Base-by-base conservation (phyloP, 176 grass and related monocot genomes). In the Cenchrus fungigraminus region DNA sequence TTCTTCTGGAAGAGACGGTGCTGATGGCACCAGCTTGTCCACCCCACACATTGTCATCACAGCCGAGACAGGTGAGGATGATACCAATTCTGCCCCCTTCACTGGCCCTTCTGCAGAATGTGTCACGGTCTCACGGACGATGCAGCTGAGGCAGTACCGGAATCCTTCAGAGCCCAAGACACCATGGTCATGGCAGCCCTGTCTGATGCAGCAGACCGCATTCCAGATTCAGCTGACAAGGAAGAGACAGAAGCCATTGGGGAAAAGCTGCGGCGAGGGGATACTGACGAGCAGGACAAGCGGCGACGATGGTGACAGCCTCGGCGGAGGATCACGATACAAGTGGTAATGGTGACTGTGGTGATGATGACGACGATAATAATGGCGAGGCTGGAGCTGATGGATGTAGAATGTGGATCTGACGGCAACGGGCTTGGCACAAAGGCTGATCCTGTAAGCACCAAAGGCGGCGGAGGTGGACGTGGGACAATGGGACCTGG, bases 381-480 rank as follows among this genome's bases (percentile, higher is more conserved):
- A 12, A 86, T 86, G 65, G 79, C 66, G 8, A 90, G 31, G 73
- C 83, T 90, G 13, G 88, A 62, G 28, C 83, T 59, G 70, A 78
- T 73, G 49, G 88, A 78, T 4, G 67, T 59, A 65, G 84, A 78
- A 7, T n/a, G 57, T 0, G 49, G 32, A 5, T 60, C 79, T 90
- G 79, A 65, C 40, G 83, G 73, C 11, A 29, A 40, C 0, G 20
- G 6, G 25, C 65, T 86, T 42, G 65, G 80, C 4, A 52, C 73
- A 43, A 54, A 49, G 50, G 62, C 14, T 56, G 47, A 67, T 59
- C 70, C 87, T 58, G 68, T 47, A 60, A 85, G 82, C 69, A 65
- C 50, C 34, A 16, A 65, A 1, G 15, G 13, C 0, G 37, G 40
- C 12, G 81, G 77, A 54, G 76, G 50, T 49, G 44, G 58, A 43